Evolutionary conservation across 2,329 filamentous ascomycete genomes (phyloP).

Genomic region (Colletotrichum paranaense): DNA sequence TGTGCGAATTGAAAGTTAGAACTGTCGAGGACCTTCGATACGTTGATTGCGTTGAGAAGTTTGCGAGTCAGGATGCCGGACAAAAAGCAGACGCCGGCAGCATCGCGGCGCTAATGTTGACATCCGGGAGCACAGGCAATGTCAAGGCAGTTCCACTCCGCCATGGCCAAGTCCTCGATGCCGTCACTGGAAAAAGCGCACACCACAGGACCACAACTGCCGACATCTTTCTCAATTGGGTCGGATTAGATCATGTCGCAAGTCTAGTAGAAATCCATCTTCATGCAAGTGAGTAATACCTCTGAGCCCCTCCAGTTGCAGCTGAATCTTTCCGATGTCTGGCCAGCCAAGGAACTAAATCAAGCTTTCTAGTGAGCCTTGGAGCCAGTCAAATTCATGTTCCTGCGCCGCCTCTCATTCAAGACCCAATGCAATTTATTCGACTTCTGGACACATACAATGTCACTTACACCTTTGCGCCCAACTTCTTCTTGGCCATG

Average conservation of each 20-base stretch:
- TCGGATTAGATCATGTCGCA: slow-evolving; percentile 65
- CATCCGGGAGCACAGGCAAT: slow-evolving; percentile 63
- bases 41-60: neutral
- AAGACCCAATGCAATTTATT: slow-evolving; percentile 51
- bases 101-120: slow-evolving; percentile 58
- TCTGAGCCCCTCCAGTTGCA: too few relatives aligned
- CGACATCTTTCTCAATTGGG: slow-evolving; percentile 58
- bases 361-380: slow-evolving; percentile 42
- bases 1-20: slow-evolving; percentile 10
- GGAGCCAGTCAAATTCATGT: slow-evolving; percentile 59
- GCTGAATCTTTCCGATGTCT: neutral
- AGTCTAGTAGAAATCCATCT: slow-evolving; percentile 63
- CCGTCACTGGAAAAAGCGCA: slow-evolving; percentile 52
- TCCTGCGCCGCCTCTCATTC: slow-evolving; percentile 51
- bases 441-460: slow-evolving; percentile 52
- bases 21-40: slow-evolving; percentile 8
- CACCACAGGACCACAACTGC: slow-evolving; percentile 40
- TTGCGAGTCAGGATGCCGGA: neutral
- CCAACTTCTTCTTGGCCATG: slow-evolving; percentile 49
- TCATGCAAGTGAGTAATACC: slow-evolving; percentile 45
- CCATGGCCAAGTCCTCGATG: slow-evolving; percentile 54
- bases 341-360: neutral
- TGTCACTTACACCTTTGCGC: slow-evolving; percentile 57
- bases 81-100: slow-evolving; percentile 7
- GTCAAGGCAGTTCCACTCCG: slow-evolving; percentile 60